These are phyloP conservation scores for Plasmodium ovale DNA, from an alignment of 169 alveolate genomes.

Conservation along the genomic window DNA sequence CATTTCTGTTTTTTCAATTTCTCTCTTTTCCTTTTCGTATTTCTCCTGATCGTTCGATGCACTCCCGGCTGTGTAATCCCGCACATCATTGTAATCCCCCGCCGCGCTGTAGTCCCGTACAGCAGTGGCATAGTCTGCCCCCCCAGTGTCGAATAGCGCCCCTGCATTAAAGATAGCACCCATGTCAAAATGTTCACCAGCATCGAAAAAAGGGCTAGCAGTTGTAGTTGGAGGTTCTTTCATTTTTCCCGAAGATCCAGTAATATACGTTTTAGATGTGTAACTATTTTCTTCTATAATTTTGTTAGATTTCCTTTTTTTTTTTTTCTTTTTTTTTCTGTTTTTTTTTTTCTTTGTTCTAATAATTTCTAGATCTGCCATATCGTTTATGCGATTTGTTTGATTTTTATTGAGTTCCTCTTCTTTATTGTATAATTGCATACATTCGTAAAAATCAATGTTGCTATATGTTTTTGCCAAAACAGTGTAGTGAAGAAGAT, in stretches of 20 bases:
- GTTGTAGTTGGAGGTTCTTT: not conserved
- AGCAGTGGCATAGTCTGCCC: not conserved
- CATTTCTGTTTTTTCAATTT: conserved; percentile 17
- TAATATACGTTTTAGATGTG: conserved; percentile 6
- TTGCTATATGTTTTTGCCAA: conserved; percentile 32
- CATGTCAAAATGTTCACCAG: not conserved
- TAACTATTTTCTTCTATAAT: conserved; percentile 5
- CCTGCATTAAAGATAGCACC: no score
- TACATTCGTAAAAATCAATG: conserved; percentile 54
- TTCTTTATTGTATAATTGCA: conserved; percentile 48
- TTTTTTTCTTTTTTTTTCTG: conserved; percentile 9
- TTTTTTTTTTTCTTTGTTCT: not conserved
- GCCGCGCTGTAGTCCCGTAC: not conserved
- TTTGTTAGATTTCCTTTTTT: conserved; percentile 24
- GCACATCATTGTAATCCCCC: no score
- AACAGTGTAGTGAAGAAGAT: conserved; percentile 36
- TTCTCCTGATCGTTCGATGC: not conserved
- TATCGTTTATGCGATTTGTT: conserved; percentile 6
- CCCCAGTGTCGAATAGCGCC: no score
- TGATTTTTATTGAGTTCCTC: conserved; percentile 24
- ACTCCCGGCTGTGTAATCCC: no score
- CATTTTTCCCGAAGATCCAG: not conserved
- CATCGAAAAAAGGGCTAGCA: not conserved
- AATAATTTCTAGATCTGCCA: not conserved
- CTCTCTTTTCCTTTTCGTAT: conserved; percentile 1